A percentile compares a stretch with the other conserved stretches of the same genome.
These are phyloP conservation scores for Aphanomyces euteiches DNA, from an alignment of 352 stramenopile genomes.

Conservation along the genomic window DNA sequence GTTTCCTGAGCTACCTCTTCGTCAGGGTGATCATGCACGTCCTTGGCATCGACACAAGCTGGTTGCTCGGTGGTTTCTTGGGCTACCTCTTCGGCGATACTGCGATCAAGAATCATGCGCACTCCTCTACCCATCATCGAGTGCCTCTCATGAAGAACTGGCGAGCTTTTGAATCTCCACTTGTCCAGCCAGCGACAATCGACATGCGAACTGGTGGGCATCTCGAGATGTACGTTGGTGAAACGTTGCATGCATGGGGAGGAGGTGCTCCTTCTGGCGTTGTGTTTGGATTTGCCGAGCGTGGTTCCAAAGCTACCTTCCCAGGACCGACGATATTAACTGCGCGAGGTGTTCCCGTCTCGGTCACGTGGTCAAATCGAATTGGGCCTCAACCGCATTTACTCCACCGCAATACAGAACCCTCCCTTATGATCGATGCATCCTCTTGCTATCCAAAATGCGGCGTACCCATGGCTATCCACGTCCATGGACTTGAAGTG, in stretches of 20 bases:
- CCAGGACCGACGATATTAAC: conserved; percentile 53
- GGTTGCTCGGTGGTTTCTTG: neutral
- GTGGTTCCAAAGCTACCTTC: conserved; percentile 32
- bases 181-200: conserved; percentile 43
- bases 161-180: conserved; percentile 36
- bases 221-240: conserved; percentile 43
- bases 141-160: conserved; percentile 40
- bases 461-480: conserved; percentile 53
- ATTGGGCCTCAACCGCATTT: conserved; percentile 46
- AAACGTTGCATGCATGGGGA: conserved; percentile 43
- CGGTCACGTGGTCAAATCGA: conserved; percentile 53
- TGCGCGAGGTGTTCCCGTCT: conserved; percentile 41
- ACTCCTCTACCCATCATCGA: neutral
- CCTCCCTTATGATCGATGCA: conserved; percentile 41
- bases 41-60: neutral
- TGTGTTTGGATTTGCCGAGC: conserved; percentile 46
- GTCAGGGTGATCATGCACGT: conserved; percentile 1
- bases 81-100: conserved; percentile 1
- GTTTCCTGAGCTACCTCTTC: conserved; percentile 12
- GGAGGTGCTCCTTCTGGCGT: conserved; percentile 42
- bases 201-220: conserved; percentile 41
- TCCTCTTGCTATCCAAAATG: conserved; percentile 67
- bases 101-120: neutral
- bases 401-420: conserved; percentile 51
- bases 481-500: conserved; percentile 65